Base-by-base conservation (phyloP, 768 basidiomycete species). In the Auricularia sp. region DNA sequence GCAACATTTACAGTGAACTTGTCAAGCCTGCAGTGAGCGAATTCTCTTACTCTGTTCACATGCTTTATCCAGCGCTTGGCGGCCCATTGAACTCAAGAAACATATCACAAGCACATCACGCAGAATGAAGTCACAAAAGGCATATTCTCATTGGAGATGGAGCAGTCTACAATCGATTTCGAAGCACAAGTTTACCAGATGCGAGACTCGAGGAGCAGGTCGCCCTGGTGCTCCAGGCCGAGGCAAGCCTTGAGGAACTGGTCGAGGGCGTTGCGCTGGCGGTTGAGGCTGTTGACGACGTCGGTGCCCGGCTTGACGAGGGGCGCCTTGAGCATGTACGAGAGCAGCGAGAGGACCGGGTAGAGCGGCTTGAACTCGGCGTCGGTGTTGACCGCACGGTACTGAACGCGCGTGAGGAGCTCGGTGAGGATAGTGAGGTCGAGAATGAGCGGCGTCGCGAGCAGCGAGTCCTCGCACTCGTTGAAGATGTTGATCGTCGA, bases 241-340 rank as follows among this genome's bases (percentile, higher is more conserved):
- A 95, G 78, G 77, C 93, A 97, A 47, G 93, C 93, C 83, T 95
- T 96, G 72, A 97, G 81, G 86, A 96, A 97, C 51, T 82, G 77
- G 75, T 96, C 94, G 64, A 98, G 85, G 8, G 92, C 96, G 66
- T 93, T 91, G 73, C 96, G 87, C 81, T 99, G 96, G 74, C 95
- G 86, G 77, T 87, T 88, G 68, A 98, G 84, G 68, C 88, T 90
- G 85, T 99, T 99, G 77, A 98, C 88, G 69, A 98, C 93, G 70
- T 91, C 91, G 43, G 88, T 89, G 63, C 91, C 89, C 69, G 90
- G 91, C 81, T 95, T 95, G 77, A 95, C 93, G 72, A 95, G 85
- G n/a, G 93, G 93, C 0, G 93, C 94, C 82, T 97, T 97, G 78
- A 96, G 87, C 93, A 98, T 96, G 83, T 95, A 98, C 53, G 87